A percentile compares a stretch with the other conserved stretches of the same genome.
These are phyloP conservation scores for Didymella sp. DNA, from an alignment of 2,329 filamentous ascomycete species.

Conservation along the genomic window DNA sequence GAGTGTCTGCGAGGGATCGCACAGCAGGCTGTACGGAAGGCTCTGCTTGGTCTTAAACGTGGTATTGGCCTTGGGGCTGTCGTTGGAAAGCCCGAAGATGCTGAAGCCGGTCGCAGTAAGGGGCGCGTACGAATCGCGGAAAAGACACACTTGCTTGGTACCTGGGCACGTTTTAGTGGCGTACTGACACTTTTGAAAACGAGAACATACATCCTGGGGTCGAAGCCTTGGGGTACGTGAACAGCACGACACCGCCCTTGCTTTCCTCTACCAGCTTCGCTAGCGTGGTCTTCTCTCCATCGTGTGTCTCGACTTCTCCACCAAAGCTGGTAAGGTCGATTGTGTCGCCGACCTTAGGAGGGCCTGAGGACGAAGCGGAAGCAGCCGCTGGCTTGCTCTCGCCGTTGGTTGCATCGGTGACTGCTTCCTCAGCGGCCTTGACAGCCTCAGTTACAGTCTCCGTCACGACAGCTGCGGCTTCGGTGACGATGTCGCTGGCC, in stretches of 20 bases:
- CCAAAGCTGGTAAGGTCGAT: constrained; percentile 64
- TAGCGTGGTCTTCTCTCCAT: constrained; percentile 79
- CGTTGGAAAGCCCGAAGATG: constrained; percentile 89
- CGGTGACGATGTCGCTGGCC: constrained; percentile 40
- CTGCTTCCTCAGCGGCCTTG: constrained; percentile 43
- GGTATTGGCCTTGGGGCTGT: constrained; percentile 89
- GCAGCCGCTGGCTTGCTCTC: constrained; percentile 36
- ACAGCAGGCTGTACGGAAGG: constrained; percentile 85
- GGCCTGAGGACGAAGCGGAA: constrained; percentile 16
- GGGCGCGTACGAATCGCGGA: constrained; percentile 82
- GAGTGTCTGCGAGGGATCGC: constrained; percentile 75
- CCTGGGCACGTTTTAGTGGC: constrained; percentile 60
- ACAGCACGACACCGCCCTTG: constrained; percentile 85
- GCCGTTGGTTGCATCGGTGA: constrained; percentile 40
- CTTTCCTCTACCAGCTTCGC: constrained; percentile 82
- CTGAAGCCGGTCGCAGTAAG: constrained; percentile 80
- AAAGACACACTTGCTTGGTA: constrained; percentile 90
- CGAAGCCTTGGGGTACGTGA: constrained; percentile 94
- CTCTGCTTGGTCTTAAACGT: constrained; percentile 92
- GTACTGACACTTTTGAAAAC: not conserved
- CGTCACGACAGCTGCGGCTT: constrained; percentile 41
- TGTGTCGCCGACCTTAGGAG: constrained; percentile 57
- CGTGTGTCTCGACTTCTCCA: constrained; percentile 81
- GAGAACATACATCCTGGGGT: constrained; percentile 85
- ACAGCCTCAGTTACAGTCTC: constrained; percentile 44